phyloP scores from a whole-genome alignment of 208 protist genomes.

The Naegleria gruberi region DNA sequence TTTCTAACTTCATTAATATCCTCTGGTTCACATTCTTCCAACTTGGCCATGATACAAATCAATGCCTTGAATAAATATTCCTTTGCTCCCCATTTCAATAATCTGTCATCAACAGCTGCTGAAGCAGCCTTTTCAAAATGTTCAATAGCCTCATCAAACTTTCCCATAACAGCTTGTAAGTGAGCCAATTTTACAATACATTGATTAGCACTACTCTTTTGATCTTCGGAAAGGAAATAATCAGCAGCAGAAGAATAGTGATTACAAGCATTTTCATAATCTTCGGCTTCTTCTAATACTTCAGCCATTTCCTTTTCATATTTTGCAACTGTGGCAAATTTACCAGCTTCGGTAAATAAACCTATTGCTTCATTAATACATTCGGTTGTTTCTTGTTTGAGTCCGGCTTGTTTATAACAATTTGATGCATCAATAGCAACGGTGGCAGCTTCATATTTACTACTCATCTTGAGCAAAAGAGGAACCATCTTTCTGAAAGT shows the following conservation, averaged over 20 bases:
- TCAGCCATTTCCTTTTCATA: slow-evolving; percentile 58
- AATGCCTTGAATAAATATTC: slow-evolving; percentile 64
- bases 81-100: slow-evolving; percentile 68
- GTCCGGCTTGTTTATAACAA: slow-evolving; percentile 20
- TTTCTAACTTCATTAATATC: background rate
- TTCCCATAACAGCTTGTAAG: slow-evolving; percentile 59
- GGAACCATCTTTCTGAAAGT: background rate
- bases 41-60: slow-evolving; percentile 57
- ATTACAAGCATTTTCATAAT: slow-evolving; percentile 53
- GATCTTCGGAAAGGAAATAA: slow-evolving; percentile 68
- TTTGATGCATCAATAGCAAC: slow-evolving; percentile 11
- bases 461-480: background rate
- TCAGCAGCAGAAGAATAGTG: slow-evolving; percentile 64
- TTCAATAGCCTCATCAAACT: slow-evolving; percentile 63
- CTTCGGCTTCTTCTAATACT: slow-evolving; percentile 48
- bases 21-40: background rate
- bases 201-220: slow-evolving; percentile 56
- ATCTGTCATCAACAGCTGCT: slow-evolving; percentile 48
- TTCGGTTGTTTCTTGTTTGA: slow-evolving; percentile 23
- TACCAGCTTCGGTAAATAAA: slow-evolving; percentile 31
- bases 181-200: slow-evolving; percentile 68
- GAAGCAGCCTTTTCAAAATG: slow-evolving; percentile 64
- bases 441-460: slow-evolving; percentile 18
- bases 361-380: slow-evolving; percentile 12
- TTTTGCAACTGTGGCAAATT: slow-evolving; percentile 27